Base-by-base conservation (phyloP, 169 alveolate species). In the Plasmodium blacklocki region DNA sequence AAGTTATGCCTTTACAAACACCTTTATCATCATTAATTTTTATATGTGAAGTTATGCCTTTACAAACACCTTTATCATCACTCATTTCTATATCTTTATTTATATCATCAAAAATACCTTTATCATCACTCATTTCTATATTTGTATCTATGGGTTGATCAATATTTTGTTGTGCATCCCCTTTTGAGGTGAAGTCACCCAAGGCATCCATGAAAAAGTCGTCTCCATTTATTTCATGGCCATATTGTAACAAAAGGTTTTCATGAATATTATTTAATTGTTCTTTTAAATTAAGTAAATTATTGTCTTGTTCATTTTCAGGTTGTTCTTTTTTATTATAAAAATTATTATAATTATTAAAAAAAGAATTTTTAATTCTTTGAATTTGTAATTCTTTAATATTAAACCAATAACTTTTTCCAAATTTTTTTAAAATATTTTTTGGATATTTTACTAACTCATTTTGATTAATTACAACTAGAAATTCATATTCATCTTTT, bases 361-460 rank as follows among this genome's bases (percentile, higher is more conserved):
- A 83, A n/a, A 70, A 50, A 15, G 47, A 83, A 83, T 83, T 23
- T n/a, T 83, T 83, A 60, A 83, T 45, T 47, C 47, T 83, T 49
- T 68, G 45, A 4, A 83, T 60, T 83, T 83, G 74, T n/a, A 83
- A 50, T 47, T 68, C 73, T 60, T 68, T 83, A 39, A 83, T 72
- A 68, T 83, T 83, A 52, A 83, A 54, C 91, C 91, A 83, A 60
- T 83, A 83, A 49, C 91, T 83, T 60, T 83, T 83, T 14, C 91
- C 91, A 29, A 83, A 83, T 54, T 68, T 83, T 47, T 83, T 83
- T 56, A 83, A 60, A 45, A 83, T 83, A 15, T 56, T 70, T 49
- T 68, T 56, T 21, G 91, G 91, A 21, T 83, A 83, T 62, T 83
- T 68, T 18, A 19, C 23, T 45, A 73, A 54, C 23, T 83, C 75